Conservation (phyloP, 345 rosid species). For the Limnanthes douglasii region DNA sequence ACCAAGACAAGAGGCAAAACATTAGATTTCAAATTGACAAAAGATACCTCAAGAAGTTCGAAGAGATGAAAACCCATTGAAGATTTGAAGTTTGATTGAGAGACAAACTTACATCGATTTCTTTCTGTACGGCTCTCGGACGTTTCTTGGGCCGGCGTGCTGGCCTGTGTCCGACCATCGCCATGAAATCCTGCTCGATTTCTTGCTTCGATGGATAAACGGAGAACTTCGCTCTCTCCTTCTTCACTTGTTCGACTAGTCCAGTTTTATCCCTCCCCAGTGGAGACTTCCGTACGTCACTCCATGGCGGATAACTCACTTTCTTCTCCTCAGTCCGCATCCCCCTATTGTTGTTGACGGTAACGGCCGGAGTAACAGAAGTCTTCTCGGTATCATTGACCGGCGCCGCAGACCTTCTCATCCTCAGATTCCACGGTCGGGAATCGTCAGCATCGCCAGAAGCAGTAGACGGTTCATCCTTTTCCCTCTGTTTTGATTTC, state of each 20-base stretch:
- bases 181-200: slow-evolving; percentile 40
- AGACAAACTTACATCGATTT: slow-evolving; percentile 34
- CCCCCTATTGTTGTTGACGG: slow-evolving; percentile 3
- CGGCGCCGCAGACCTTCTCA: slow-evolving; percentile 36
- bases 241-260: too few relatives aligned
- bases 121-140: slow-evolving; percentile 33
- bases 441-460: slow-evolving; percentile 8
- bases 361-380: neutral
- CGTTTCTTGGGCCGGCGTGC: slow-evolving; percentile 51
- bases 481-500: too few relatives aligned
- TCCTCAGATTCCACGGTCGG: slow-evolving; percentile 62
- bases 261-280: too few relatives aligned
- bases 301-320: slow-evolving; percentile 15
- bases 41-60: too few relatives aligned
- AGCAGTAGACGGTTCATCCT: too few relatives aligned
- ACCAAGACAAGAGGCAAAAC: slow-evolving; percentile 1
- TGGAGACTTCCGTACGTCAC: slow-evolving; percentile 13
- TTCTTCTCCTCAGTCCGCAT: slow-evolving; percentile 14
- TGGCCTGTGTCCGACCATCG: slow-evolving; percentile 28
- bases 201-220: slow-evolving; percentile 34
- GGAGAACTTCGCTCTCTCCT: slow-evolving; percentile 23
- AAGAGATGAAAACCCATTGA: neutral
- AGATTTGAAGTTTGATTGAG: neutral
- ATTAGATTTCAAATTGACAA: too few relatives aligned
- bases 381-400: slow-evolving; percentile 6